Percentiles rank a stretch among this genome's conserved stretches.
These are phyloP conservation scores for Rhododendron simsii DNA, from an alignment of 148 eudicot species.

Conservation along the genomic window DNA sequence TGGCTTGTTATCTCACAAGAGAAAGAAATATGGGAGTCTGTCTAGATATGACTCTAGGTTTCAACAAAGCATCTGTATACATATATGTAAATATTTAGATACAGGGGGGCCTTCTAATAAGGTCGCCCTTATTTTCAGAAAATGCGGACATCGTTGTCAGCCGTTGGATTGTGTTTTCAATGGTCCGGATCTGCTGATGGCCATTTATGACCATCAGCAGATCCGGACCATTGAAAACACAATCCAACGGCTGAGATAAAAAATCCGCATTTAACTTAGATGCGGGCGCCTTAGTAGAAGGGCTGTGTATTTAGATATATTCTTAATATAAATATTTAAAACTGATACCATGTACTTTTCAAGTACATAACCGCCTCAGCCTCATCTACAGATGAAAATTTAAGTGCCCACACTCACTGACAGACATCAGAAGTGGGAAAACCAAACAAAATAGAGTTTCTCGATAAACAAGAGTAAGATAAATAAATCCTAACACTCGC, in stretches of 20 bases:
- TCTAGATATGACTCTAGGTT: background rate
- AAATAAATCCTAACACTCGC: background rate
- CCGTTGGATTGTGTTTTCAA: too few relatives aligned
- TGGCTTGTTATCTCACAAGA: background rate
- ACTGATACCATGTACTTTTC: background rate
- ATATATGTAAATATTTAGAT: too few relatives aligned
- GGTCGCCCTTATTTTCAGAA: too few relatives aligned
- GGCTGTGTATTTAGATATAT: too few relatives aligned
- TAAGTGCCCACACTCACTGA: background rate
- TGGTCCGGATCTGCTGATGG: too few relatives aligned
- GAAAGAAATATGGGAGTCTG: background rate
- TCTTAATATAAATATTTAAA: background rate
- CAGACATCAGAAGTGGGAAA: background rate
- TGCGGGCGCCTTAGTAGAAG: too few relatives aligned
- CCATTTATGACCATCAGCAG: too few relatives aligned
- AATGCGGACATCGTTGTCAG: too few relatives aligned
- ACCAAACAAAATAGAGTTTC: background rate
- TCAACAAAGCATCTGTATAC: background rate
- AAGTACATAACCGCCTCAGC: background rate
- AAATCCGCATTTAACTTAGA: too few relatives aligned
- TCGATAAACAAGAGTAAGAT: background rate
- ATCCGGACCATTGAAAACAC: too few relatives aligned
- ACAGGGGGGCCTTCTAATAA: too few relatives aligned
- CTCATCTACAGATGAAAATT: background rate
- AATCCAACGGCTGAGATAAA: too few relatives aligned